Base-by-base conservation (phyloP, 2,329 filamentous ascomycete genomes). In the Calonectria pteridis region DNA sequence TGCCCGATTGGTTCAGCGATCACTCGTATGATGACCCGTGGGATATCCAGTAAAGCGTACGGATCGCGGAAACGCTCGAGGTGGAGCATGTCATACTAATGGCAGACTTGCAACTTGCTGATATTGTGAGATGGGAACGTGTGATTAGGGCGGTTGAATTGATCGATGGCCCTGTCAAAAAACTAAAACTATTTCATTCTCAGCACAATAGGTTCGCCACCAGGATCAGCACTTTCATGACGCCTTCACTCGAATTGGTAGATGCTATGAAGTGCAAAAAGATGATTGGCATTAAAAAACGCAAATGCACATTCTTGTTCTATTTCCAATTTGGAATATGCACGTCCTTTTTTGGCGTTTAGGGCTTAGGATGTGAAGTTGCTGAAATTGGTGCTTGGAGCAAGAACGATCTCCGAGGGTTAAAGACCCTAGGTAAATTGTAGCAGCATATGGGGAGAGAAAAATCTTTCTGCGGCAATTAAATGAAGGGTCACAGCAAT, bases 181-280 rank as follows among this genome's bases (percentile, higher is more conserved):
- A 65, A 10, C 71, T 59, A 2, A 37, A 68, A 33, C 40, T 73
- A 10, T 73, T 69, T 37, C 71, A 73, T 18, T 37, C 18, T 6
- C 33, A 73, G 31, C 26, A 51, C 31, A 51, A 31, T 50, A 64
- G 20, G 26, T 67, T 14, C 66, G 71, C 20, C 67, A 73, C 43
- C 67, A 49, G 13, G 67, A 67, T 11, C 68, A 58, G 46, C 63
- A 73, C 55, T 73, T 73, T 14, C 72, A 73, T 37, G 55, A 73
- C 29, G 72, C 72, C 13, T 73, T 71, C 37, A 73, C 63, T 16
- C 62, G 71, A 18, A 31, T 6, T 31, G 31, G 31, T 31, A 31
- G 6, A 31, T 31, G 6, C 31, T 31, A 31, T 10, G 10, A 31
- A 10, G 31, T 31, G 31, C 31, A 31, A 5, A 5, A 31, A 31